phyloP scores from a whole-genome alignment of 768 basidiomycete genomes.

The Amanita jacksonii region DNA sequence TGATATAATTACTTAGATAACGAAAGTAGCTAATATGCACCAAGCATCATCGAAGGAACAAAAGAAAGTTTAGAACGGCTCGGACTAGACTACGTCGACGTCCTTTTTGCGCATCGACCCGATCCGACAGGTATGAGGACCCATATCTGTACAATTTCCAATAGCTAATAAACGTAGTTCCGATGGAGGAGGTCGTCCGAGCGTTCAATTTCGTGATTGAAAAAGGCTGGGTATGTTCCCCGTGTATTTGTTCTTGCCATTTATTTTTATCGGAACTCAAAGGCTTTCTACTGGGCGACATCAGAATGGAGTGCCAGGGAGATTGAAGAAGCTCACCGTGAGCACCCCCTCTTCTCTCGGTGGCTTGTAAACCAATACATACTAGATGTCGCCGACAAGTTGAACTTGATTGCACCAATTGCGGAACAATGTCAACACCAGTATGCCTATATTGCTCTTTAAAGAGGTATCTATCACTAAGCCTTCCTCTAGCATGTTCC shows the following conservation, averaged over 20 bases:
- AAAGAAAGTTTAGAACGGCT: constrained; percentile 58
- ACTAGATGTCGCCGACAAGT: constrained; percentile 54
- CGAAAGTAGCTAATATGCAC: neutral
- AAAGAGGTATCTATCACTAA: neutral
- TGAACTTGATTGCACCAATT: constrained; percentile 60
- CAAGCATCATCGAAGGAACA: constrained; percentile 66
- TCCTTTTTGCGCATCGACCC: constrained; percentile 62
- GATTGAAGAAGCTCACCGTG: constrained; percentile 58
- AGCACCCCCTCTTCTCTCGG: constrained; percentile 13
- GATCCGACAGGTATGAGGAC: constrained; percentile 42
- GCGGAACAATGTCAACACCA: constrained; percentile 73
- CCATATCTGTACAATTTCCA: neutral
- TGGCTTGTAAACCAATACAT: neutral
- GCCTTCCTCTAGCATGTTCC: constrained; percentile 47
- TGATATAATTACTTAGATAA: neutral
- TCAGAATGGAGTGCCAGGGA: constrained; percentile 71
- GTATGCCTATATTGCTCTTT: constrained; percentile 23
- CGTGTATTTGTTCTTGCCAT: neutral
- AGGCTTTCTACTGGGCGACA: constrained; percentile 67
- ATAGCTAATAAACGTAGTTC: constrained; percentile 22
- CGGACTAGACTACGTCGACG: constrained; percentile 66
- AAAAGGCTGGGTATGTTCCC: constrained; percentile 44
- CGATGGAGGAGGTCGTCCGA: constrained; percentile 72
- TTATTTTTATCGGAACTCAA: neutral
- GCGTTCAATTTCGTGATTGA: constrained; percentile 76